These are phyloP conservation scores for Phragmites australis DNA, from an alignment of 176 grass and related monocot genomes.

Conservation along the genomic window DNA sequence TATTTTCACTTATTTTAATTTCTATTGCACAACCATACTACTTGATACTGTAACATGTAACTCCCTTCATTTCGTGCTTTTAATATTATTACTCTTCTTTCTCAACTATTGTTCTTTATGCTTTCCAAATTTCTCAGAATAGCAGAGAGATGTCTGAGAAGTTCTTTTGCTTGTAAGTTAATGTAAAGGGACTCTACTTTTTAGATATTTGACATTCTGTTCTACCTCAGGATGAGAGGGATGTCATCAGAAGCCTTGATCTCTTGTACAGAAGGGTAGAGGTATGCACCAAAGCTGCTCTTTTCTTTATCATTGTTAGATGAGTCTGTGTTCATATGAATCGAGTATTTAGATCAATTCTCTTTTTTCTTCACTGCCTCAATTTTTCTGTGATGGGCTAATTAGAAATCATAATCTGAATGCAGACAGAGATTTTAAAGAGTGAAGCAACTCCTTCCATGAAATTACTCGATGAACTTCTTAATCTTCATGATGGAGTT, in stretches of 20 bases:
- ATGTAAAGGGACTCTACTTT: constrained; percentile 2
- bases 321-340: neutral
- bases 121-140: neutral
- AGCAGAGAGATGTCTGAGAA: constrained; percentile 10
- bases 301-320: neutral
- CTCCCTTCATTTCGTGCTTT: neutral
- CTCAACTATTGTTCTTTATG: neutral
- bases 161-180: constrained; percentile 26
- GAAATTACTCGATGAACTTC: constrained; percentile 83
- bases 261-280: constrained; percentile 92
- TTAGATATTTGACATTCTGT: constrained; percentile 28
- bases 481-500: constrained; percentile 86
- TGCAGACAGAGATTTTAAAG: constrained; percentile 86
- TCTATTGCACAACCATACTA: neutral
- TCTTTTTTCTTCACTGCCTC: neutral
- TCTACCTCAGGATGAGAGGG: constrained; percentile 72
- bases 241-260: constrained; percentile 90
- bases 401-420: constrained; percentile 36
- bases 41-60: neutral
- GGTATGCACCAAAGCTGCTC: constrained; percentile 31
- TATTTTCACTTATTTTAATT: neutral
- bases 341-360: constrained; percentile 1
- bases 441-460: constrained; percentile 87
- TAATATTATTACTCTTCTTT: neutral
- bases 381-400: constrained; percentile 17